Conservation (phyloP, 2,329 filamentous ascomycete species). For the Talaromyces piceae region DNA sequence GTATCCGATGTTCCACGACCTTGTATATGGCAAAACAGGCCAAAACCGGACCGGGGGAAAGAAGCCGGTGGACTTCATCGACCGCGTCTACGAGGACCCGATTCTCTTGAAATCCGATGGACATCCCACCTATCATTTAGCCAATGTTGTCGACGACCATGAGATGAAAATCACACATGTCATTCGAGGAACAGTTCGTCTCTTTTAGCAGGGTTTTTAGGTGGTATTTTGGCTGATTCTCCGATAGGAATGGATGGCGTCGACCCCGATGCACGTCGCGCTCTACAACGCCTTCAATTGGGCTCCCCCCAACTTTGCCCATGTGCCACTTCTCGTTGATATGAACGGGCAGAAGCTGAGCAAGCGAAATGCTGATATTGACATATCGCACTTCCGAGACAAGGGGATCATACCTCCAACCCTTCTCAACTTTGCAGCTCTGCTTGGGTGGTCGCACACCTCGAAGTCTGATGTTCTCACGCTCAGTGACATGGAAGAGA, state of each 20-base stretch:
- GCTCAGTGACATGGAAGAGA: conserved; percentile 61
- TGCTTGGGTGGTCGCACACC: conserved; percentile 75
- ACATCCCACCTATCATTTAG: conserved; percentile 91
- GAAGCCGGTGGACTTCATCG: conserved; percentile 36
- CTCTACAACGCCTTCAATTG: conserved; percentile 74
- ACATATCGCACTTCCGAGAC: conserved; percentile 51
- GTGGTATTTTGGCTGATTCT: conserved; percentile 5
- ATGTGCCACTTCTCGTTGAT: conserved; percentile 68
- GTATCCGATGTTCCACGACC: conserved; percentile 62
- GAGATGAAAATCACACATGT: conserved; percentile 95
- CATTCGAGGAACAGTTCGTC: conserved; percentile 68
- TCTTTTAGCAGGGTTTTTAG: neutral
- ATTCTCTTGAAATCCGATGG: conserved; percentile 88
- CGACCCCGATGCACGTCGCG: conserved; percentile 70
- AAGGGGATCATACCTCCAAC: conserved; percentile 56
- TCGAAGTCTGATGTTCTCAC: conserved; percentile 62
- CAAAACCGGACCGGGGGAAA: conserved; percentile 39
- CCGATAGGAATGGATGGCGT: conserved; percentile 82
- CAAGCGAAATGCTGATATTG: conserved; percentile 68
- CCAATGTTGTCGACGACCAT: conserved; percentile 94
- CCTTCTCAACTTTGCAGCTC: conserved; percentile 72
- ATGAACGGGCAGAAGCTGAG: conserved; percentile 68
- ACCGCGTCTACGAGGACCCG: conserved; percentile 65
- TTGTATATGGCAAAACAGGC: conserved; percentile 63
- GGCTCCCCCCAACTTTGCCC: conserved; percentile 67